Evolutionary conservation across 169 alveolate species (phyloP).

Genomic region (Hammondia hammondi): DNA sequence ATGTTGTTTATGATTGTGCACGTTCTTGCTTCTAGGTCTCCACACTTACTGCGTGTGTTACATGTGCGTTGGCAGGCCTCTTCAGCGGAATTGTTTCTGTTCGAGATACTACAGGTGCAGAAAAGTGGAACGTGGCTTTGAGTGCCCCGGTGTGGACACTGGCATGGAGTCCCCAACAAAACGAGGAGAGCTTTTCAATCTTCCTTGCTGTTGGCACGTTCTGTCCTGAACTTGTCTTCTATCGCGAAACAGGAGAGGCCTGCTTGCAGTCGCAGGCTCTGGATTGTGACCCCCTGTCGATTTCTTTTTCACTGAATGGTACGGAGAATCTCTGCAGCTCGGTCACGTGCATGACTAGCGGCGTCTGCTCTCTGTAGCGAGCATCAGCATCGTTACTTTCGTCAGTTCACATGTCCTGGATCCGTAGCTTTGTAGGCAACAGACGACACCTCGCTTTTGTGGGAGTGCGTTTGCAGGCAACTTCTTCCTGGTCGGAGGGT

Average conservation of each 20-base stretch:
- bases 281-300: constrained; percentile 84
- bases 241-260: constrained; percentile 78
- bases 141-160: constrained; percentile 86
- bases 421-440: not conserved
- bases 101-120: constrained; percentile 81
- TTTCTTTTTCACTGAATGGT: constrained; percentile 60
- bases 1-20: too few species aligned
- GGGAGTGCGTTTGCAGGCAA: constrained; percentile 51
- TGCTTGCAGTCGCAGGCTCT: constrained; percentile 77
- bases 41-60: not conserved
- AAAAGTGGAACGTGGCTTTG: constrained; percentile 74
- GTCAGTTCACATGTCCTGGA: too few species aligned
- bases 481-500: constrained; percentile 87
- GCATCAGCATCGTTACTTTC: not conserved
- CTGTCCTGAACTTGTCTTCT: constrained; percentile 84
- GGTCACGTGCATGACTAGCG: not conserved
- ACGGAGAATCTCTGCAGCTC: not conserved
- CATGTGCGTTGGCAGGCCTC: constrained; percentile 43
- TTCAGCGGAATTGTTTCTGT: constrained; percentile 81
- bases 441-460: not conserved
- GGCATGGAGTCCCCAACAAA: constrained; percentile 76
- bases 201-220: constrained; percentile 88
- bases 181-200: not conserved
- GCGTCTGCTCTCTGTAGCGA: not conserved
- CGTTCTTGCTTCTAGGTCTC: not conserved